A percentile compares a stretch with the other conserved stretches of the same genome.
phyloP scores from a whole-genome alignment of 352 stramenopile genomes.

The Phytophthora vignae region DNA sequence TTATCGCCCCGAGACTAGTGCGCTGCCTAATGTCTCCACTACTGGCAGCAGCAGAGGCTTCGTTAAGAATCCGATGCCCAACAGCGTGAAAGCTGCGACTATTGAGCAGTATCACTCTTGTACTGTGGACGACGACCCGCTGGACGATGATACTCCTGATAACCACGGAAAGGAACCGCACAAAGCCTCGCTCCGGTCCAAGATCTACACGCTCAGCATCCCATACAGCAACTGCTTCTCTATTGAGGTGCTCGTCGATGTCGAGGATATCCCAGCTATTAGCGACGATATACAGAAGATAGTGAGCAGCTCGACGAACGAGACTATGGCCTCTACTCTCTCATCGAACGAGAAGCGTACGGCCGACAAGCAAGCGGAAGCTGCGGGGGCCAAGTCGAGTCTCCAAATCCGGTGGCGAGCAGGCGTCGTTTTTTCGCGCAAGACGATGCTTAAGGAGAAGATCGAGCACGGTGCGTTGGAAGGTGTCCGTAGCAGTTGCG shows the following conservation, averaged over 20 bases:
- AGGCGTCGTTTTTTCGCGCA: conserved; percentile 41
- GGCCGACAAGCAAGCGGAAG: conserved; percentile 1
- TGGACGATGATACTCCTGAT: conserved; percentile 16
- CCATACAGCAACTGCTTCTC: conserved; percentile 76
- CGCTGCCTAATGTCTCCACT: conserved; percentile 2
- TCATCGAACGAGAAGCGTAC: conserved; percentile 1
- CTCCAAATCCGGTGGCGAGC: conserved; percentile 36
- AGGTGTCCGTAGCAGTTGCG: conserved; percentile 33
- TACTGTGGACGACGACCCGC: conserved; percentile 34
- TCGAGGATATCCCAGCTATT: conserved; percentile 36
- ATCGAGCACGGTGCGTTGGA: conserved; percentile 43
- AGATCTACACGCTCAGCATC: conserved; percentile 73
- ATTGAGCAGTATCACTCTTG: conserved; percentile 74
- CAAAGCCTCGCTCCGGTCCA: conserved; percentile 56
- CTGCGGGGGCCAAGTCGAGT: background rate
- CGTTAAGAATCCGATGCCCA: conserved; percentile 8
- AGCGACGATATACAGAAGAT: conserved; percentile 3
- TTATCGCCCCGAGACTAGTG: conserved; percentile 44
- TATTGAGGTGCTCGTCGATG: conserved; percentile 63
- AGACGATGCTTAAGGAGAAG: conserved; percentile 37
- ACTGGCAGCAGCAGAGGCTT: conserved; percentile 12
- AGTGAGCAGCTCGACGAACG: background rate
- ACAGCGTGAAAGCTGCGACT: conserved; percentile 45
- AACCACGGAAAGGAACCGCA: conserved; percentile 31
- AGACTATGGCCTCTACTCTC: background rate